Base-by-base conservation (phyloP, 768 basidiomycete genomes). In the Collybia mongolica region DNA sequence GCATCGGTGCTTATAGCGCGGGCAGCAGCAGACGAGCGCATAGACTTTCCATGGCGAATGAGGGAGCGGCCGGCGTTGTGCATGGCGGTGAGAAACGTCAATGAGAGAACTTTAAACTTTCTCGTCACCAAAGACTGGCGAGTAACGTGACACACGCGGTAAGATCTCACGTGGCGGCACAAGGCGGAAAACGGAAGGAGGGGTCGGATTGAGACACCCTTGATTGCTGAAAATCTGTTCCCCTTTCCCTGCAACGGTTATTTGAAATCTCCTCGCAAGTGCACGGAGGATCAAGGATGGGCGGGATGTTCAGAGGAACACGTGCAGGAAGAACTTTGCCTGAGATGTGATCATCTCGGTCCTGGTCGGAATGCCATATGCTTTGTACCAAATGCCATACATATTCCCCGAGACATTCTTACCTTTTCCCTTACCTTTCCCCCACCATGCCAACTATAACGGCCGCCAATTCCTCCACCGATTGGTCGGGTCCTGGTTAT, bases 401-500 rank as follows among this genome's bases (percentile, higher is more conserved):
- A 5, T 32, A 32, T 32, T 32, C 14, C 32, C 32, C 32, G 32
- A 32, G 32, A 32, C 32, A 32, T 32, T 22, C 44, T 43, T 26
- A 44, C 19, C 23, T 7, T 22, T 17, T 22, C 37, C n/a, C 32
- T 43, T 39, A 28, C 36, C 45, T 24, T 22, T 42, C 22, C 35
- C n/a, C 49, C 59, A n/a, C n/a, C n/a, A n/a, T n/a, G n/a, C n/a
- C n/a, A n/a, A n/a, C n/a, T 49, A 46, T 52, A 56, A 68, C 70
- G 69, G 59, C 20, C 35, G 23, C 69, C 50, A 70, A 74, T 37
- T 61, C 70, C 17, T 65, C 73, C 28, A 62, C 67, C 17, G 54
- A 62, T 18, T 67, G 62, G 61, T 57, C 73, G 2, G 68, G 66
- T 23, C 55, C 67, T 44, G 81, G 80, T 12, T 68, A 77, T 44